Conservation (phyloP, 2,329 filamentous ascomycete species). For the Epichloe hybrida region DNA sequence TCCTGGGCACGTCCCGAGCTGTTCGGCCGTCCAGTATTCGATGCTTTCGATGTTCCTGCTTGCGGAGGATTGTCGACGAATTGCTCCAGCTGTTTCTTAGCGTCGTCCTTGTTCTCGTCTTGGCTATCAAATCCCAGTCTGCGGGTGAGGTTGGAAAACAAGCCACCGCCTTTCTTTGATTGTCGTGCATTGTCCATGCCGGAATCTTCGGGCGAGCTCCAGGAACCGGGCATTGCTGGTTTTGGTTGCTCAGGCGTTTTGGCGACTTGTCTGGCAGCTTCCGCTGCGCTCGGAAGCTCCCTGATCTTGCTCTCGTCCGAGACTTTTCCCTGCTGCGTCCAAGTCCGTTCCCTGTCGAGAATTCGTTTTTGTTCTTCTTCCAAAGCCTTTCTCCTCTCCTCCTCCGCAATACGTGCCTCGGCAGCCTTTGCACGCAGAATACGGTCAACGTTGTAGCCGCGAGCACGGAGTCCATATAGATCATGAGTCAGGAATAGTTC, state of each 20-base stretch:
- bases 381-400: conserved; percentile 59
- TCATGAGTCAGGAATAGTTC: conserved; percentile 84
- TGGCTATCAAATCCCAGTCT: conserved; percentile 52
- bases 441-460: conserved; percentile 92
- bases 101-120: conserved; percentile 24
- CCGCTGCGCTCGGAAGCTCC: conserved; percentile 13
- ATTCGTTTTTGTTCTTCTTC: conserved; percentile 60
- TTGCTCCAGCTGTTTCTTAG: conserved; percentile 28
- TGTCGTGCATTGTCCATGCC: conserved; percentile 19
- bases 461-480: conserved; percentile 64
- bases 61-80: conserved; percentile 25
- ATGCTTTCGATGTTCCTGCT: conserved; percentile 1
- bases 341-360: conserved; percentile 37
- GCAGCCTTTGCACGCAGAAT: conserved; percentile 81
- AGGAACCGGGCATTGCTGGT: conserved; percentile 58
- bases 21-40: neutral
- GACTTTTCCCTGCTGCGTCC: conserved; percentile 24
- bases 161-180: conserved; percentile 33
- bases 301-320: conserved; percentile 1
- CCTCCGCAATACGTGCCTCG: conserved; percentile 77
- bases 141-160: conserved; percentile 57
- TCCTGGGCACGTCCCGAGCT: conserved; percentile 11
- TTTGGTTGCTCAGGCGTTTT: conserved; percentile 27
- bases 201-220: conserved; percentile 49
- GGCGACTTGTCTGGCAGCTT: conserved; percentile 25